Evolutionary conservation across 2,329 filamentous ascomycete species (phyloP), one percentile per base, ranked within the genome.

Genomic region (Clonostachys solani): DNA sequence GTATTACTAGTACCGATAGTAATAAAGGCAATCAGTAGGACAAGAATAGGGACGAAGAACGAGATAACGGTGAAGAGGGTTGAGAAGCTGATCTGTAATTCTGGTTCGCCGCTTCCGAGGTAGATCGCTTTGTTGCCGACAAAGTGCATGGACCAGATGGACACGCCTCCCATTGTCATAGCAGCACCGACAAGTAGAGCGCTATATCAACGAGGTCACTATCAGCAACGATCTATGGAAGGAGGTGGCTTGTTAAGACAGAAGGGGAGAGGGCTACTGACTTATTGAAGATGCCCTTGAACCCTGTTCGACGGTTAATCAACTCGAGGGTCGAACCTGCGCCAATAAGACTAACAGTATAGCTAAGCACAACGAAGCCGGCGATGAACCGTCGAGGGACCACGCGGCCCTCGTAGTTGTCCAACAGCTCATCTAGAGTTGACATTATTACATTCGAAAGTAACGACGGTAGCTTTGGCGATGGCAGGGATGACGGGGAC

Each of bases 141-240:
- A 58, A 88, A 92, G 61, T 94, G 89, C 78, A 88, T 87, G 56
- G 79, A 86, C 85, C 84, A 89, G 49, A 87, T 87, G 37, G 84
- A 74, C 50, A 89, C 81, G 4, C 84, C 86, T 8, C 86, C 86
- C 85, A 90, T 89, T 4, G 81, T 79, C 23, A 88, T 69, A 5
- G 86, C 80, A 6, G 86, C 80, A 35, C 78, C 78, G 12, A 83
- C 55, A 4, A 90, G 71, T 2, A 88, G 71, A 52, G 84, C 72
- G 67, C 83, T 85, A 51, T 15, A 29, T 5, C 12, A 23, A 43
- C 9, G 29, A 18, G 15, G 18, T 34, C 42, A 18, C 33, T 19
- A 47, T 52, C 40, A 47, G 43, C 35, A 10, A 34, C 9, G 23
- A 29, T 29, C 9, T 10, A 29, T 29, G 33, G 29, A 41, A 5